These are phyloP conservation scores for Tolypocladium amazonense DNA, from an alignment of 2,329 filamentous ascomycete species.

Conservation along the genomic window DNA sequence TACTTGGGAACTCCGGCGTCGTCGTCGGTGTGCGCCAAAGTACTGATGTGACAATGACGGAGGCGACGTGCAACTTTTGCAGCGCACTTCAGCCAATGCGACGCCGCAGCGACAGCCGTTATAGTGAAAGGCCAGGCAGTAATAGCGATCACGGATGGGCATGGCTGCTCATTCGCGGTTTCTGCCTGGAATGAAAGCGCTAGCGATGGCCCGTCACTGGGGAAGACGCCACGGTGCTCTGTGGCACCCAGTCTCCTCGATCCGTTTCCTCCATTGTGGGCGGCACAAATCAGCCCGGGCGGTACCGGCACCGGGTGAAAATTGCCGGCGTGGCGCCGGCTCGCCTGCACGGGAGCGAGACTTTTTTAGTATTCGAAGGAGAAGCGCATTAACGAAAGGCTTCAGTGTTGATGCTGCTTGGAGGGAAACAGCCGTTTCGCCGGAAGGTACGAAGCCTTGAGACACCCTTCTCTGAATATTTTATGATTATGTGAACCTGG, in stretches of 20 bases:
- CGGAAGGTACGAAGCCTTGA: not conserved
- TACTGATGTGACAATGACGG: not conserved
- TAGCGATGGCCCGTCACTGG: not conserved
- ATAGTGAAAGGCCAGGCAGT: not conserved
- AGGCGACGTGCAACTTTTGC: not conserved
- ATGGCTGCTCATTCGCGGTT: not conserved
- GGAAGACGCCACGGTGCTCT: not conserved
- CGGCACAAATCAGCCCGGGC: not conserved
- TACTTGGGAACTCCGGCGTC: not conserved
- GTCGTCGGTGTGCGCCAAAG: not conserved
- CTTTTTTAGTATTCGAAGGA: no score
- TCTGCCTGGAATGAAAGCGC: not conserved
- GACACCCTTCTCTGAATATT: not conserved
- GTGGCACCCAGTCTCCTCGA: not conserved
- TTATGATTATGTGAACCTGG: not conserved
- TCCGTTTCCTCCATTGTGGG: not conserved
- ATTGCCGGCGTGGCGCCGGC: no score
- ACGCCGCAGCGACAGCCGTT: not conserved
- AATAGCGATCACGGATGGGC: not conserved
- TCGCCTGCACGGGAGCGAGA: no score
- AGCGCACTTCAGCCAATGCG: not conserved
- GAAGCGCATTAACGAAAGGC: not conserved
- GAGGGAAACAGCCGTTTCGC: no score
- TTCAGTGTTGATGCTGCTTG: not conserved
- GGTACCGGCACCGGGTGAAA: not conserved